These are phyloP conservation scores for Helicocarpus griseus DNA, from an alignment of 2,329 filamentous ascomycete species.

Conservation along the genomic window DNA sequence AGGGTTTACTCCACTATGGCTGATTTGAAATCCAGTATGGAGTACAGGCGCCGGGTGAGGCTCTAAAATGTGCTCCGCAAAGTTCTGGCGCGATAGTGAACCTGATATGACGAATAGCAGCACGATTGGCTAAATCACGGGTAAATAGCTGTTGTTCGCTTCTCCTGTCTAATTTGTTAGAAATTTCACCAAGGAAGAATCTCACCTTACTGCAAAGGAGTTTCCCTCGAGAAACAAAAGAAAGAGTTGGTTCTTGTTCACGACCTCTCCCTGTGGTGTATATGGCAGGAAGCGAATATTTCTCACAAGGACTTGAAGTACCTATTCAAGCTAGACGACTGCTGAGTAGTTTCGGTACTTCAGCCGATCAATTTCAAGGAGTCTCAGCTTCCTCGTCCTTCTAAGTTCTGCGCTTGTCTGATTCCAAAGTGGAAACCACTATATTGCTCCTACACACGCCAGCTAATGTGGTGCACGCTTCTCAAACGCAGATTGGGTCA, in stretches of 20 bases:
- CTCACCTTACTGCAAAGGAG: neutral
- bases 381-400: neutral
- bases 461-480: neutral
- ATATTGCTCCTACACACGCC: neutral
- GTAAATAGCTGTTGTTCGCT: neutral
- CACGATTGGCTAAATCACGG: neutral
- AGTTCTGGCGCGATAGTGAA: neutral
- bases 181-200: too few species aligned
- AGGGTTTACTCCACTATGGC: neutral
- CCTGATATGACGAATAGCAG: neutral
- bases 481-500: neutral
- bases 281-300: neutral
- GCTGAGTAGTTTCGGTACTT: too few species aligned
- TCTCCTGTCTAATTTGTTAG: too few species aligned
- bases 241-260: neutral
- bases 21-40: neutral
- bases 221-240: neutral
- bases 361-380: neutral
- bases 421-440: too few species aligned
- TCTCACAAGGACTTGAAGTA: too few species aligned
- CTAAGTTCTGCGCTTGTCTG: neutral
- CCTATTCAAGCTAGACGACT: too few species aligned
- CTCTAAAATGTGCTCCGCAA: neutral
- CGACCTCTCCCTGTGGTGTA: neutral
- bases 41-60: neutral